Evolutionary conservation across 352 stramenopile species (phyloP), one percentile per base, ranked within the genome.

Genomic region (Phytophthora pini): DNA sequence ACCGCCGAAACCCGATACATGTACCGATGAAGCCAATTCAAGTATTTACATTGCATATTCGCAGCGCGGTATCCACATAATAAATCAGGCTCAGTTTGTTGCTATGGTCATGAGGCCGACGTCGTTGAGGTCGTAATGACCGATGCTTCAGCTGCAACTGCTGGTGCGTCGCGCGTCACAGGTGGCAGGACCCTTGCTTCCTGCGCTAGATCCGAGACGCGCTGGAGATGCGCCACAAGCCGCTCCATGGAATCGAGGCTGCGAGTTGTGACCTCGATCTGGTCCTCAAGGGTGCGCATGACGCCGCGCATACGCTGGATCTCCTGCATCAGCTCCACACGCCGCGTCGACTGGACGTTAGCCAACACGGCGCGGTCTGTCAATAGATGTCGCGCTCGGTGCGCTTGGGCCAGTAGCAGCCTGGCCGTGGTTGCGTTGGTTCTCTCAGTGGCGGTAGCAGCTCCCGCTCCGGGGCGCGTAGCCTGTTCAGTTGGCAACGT

Each of bases 281-380:
- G 60, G 12, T 68, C 46, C 60, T 82, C 56, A 6, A 85, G 63
- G 5, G 52, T 55, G 26, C 46, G 48, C 43, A 75, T 65, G 17
- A 80, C 54, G 12, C 45, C 34, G 17, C 62, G 53, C 52, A 85
- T 68, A 22, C 68, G 65, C 36, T 51, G 38, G 40, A 85, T 72
- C 65, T 85, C 77, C 5, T 79, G 57, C 34, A 79, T 34, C 31
- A 82, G 43, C 62, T 82, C 68, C 0, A 34, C 41, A 17, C 77
- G 74, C 29, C 53, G 72, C 9, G 17, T 52, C 12, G 64, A 57
- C 4, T 71, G 61, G 44, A 82, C 10, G 46, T 53, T 45, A n/a
- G 58, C 51, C 31, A 76, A 29, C 44, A 68, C 47, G 3, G 38
- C 36, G 1, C 61, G 66, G 15, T 76, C 57, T 7, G 64, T 40